A percentile compares a stretch with the other conserved stretches of the same genome.
Evolutionary conservation across 306 rosid genomes (phyloP).

Genomic region (Casuarina glauca): DNA sequence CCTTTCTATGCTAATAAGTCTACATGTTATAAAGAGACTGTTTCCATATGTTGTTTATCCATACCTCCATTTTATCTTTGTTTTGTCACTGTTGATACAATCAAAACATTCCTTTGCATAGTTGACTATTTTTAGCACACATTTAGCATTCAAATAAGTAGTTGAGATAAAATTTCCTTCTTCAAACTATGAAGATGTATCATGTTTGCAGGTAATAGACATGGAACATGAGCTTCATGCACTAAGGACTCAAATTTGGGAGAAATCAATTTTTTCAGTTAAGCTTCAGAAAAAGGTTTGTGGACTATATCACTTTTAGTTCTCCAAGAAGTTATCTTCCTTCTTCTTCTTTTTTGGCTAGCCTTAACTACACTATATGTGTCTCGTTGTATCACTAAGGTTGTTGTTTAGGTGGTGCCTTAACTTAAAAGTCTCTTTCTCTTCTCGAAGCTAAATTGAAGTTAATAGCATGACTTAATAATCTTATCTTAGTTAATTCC

Average conservation of each 20-base stretch:
- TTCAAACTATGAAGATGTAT: constrained; percentile 18
- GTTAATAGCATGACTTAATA: background rate
- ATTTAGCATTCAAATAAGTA: background rate
- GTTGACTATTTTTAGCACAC: background rate
- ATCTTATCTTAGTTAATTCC: background rate
- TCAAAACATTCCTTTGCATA: background rate
- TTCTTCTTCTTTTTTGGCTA: background rate
- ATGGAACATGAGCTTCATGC: constrained; percentile 93
- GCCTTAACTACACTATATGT: background rate
- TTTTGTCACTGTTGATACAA: background rate
- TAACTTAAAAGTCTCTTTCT: background rate
- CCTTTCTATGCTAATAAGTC: background rate
- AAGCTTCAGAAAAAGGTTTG: constrained; percentile 93
- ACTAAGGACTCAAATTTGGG: constrained; percentile 82
- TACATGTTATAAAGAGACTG: background rate
- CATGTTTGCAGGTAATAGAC: constrained; percentile 70
- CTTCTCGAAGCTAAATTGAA: background rate
- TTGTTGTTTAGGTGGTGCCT: background rate
- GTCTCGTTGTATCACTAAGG: background rate
- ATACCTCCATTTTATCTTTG: background rate
- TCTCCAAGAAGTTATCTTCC: background rate
- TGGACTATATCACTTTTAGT: constrained; percentile 21
- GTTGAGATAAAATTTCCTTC: background rate
- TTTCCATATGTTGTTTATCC: background rate
- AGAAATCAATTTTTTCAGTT: constrained; percentile 67